Evolutionary conservation across 2,329 filamentous ascomycete species (phyloP), one percentile per base, ranked within the genome.

Genomic region (Torrubiellomyces zombiae): DNA sequence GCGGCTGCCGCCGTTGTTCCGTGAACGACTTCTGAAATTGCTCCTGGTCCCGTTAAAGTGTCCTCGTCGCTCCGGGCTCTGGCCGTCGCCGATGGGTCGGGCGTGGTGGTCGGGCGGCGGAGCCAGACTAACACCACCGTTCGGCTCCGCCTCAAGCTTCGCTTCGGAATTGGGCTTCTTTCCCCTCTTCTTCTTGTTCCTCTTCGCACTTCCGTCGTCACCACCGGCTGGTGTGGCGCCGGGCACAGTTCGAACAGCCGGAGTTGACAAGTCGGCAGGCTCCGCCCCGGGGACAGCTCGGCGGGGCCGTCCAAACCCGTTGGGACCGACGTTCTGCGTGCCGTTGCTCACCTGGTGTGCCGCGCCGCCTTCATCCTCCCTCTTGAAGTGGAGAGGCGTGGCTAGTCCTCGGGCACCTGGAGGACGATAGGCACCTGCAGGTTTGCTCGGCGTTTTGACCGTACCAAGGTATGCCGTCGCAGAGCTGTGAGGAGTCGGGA

Each of bases 141-240:
- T 57, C 18, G 47, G 55, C 28, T 59, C 57, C 12, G 44, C 44
- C 28, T 53, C 48, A 9, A 38, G 36, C 25, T 72, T 74, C 24
- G 67, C 70, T 11, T 81, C 79, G 23, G 89, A 83, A 47, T 85
- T 89, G 25, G 69, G 68, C 56, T 94, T 95, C 64, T 91, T 94
- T 37, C 63, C 67, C 35, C 89, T 71, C 68, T 95, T 95, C 70
- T 95, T 95, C 70, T 95, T 95, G 57, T 94, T 94, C 67, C 94
- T 94, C 39, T 45, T 50, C n/a, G n/a, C n/a, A n/a, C n/a, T n/a
- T 81, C 59, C 27, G 77, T 71, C 79, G 32, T 82, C 77, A 47
- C 65, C 74, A 56, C 53, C 75, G 50, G 34, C 65, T 18, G 66
- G 59, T 31, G 64, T 68, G 9, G 76, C 70, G 5, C 67, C 65